A percentile compares a stretch with the other conserved stretches of the same genome.
These are phyloP conservation scores for Microbotryum scabiosae DNA, from an alignment of 1,284 basidiomycete species.

Conservation along the genomic window DNA sequence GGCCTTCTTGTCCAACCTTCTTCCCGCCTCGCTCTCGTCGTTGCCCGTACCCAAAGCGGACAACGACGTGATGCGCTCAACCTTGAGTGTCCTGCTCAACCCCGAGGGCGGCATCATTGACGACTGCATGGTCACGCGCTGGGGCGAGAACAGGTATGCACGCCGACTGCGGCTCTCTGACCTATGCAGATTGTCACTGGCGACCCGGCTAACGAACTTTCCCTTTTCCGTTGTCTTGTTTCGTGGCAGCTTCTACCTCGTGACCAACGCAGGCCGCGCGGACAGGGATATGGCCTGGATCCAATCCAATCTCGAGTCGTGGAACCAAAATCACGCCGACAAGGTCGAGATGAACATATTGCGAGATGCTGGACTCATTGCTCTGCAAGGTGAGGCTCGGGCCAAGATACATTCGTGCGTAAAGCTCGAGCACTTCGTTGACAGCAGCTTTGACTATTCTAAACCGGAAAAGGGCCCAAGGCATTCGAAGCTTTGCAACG, in stretches of 20 bases:
- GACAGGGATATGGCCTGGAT: conserved; percentile 77
- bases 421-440: background rate
- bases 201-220: background rate
- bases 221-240: background rate
- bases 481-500: conserved; percentile 65
- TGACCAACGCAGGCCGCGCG: conserved; percentile 88
- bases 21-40: conserved; percentile 68
- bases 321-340: conserved; percentile 56
- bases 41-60: conserved; percentile 52
- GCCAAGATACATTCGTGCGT: conserved; percentile 3
- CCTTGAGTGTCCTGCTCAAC: conserved; percentile 72
- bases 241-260: conserved; percentile 74
- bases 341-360: conserved; percentile 72
- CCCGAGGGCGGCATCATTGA: conserved; percentile 89
- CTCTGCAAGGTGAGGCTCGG: conserved; percentile 56
- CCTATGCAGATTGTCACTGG: background rate
- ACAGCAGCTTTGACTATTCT: background rate
- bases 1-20: conserved; percentile 40
- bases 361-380: conserved; percentile 79
- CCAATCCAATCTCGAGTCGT: conserved; percentile 55
- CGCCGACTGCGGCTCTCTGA: background rate
- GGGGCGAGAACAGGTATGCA: conserved; percentile 37
- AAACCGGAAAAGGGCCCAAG: conserved; percentile 58
- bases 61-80: conserved; percentile 63
- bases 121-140: conserved; percentile 54